phyloP scores from a whole-genome alignment of 257 asterid genomes.

The Nemophila menziesii region DNA sequence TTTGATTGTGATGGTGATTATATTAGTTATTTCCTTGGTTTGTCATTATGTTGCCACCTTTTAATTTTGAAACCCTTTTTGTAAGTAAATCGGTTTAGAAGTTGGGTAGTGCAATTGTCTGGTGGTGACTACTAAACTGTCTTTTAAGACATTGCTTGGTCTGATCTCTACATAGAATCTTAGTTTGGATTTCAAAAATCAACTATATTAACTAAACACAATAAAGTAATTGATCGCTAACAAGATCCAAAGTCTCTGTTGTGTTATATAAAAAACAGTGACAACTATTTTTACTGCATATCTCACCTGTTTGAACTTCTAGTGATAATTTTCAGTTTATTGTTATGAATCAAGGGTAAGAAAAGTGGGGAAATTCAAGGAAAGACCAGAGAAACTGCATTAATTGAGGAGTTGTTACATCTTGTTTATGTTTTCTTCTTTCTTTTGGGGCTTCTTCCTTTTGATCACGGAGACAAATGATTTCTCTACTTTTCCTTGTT shows the following conservation, averaged over 20 bases:
- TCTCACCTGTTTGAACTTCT: not conserved
- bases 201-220: not conserved
- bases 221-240: not conserved
- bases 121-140: not conserved
- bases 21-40: not conserved
- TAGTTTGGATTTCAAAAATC: not conserved
- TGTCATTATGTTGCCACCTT: not conserved
- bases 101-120: not conserved
- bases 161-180: not conserved
- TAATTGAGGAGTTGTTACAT: too few relatives aligned
- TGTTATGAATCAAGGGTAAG: not conserved
- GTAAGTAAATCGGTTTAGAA: not conserved
- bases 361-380: not conserved
- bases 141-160: not conserved
- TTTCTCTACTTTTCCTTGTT: not conserved
- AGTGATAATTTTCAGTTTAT: not conserved
- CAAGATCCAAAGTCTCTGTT: not conserved
- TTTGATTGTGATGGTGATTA: not conserved
- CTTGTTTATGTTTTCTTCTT: not conserved
- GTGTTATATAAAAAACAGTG: not conserved
- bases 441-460: not conserved
- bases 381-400: too few relatives aligned
- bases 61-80: not conserved
- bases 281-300: too few relatives aligned
- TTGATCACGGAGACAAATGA: not conserved